Base-by-base conservation (phyloP, 2,329 filamentous ascomycete species). In the Phyllachora maydis region DNA sequence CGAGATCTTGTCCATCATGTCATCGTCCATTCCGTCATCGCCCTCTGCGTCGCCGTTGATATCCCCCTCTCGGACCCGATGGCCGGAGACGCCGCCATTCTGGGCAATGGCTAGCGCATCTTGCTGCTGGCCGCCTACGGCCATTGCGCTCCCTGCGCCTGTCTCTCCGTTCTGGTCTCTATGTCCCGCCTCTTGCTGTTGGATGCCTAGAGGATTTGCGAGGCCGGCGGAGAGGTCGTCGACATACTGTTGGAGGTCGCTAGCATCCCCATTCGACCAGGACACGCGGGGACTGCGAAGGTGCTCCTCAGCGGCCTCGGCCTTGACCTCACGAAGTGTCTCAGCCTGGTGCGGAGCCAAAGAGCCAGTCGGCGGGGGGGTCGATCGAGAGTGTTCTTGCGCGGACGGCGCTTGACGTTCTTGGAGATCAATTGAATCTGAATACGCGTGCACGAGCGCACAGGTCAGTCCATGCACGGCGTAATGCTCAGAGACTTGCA, bases 1-100 rank as follows among this genome's bases (percentile, higher is more conserved):
- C 40, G 85, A 95, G 35, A 98, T 93, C 50, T 88, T 88, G 56
- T 95, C 88, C 76, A 91, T 81, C 70, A 92, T 71, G 48, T 95
- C 85, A 49, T 93, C 60, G 41, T 90, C 82, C 45, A 82, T 53
- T 38, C 77, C 65, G 36, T 77, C 75, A 22, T 60, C 76, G n/a
- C n/a, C n/a, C n/a, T n/a, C n/a, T 37, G 73, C 71, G 23, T 67
- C 68, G 33, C 66, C 65, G 35, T 74, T 64, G 39, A 66, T 50
- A 32, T 78, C 70, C 22, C 61, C 66, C 32, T 75, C 70, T 35
- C 65, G 39, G 22, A 44, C 48, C 20, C 56, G 52, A 16, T 52
- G 42, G 17, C 38, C 52, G 23, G 54, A 50, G 32, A 50, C 33
- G 32, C 59, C 62, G 30, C 64, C 67, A 47, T 71, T 70, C 35